A percentile compares a stretch with the other conserved stretches of the same genome.
Evolutionary conservation across 2,329 filamentous ascomycete species (phyloP).

Genomic region (Xylaria digitata): DNA sequence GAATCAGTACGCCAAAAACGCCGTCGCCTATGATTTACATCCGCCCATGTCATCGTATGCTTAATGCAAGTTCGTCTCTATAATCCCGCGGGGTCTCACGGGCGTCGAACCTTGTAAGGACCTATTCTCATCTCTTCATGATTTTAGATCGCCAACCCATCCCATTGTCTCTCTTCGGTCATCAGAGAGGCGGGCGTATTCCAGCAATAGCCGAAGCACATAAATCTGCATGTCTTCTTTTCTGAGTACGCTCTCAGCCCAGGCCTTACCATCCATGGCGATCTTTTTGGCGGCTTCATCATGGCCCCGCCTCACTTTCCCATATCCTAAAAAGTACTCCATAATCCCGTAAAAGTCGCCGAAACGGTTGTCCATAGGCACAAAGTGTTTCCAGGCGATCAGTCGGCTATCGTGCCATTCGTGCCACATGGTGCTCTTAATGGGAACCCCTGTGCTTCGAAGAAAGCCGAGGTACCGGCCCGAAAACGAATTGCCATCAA

Average conservation of each 20-base stretch:
- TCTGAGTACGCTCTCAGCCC: slow-evolving; percentile 75
- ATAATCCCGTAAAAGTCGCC: slow-evolving; percentile 78
- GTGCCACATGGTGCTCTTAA: slow-evolving; percentile 81
- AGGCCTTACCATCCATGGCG: slow-evolving; percentile 72
- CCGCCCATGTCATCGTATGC: slow-evolving; percentile 25
- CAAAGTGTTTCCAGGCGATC: slow-evolving; percentile 82
- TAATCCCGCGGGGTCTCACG: slow-evolving; percentile 16
- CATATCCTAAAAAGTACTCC: slow-evolving; percentile 77
- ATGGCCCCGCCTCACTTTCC: slow-evolving; percentile 55
- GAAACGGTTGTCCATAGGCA: slow-evolving; percentile 81
- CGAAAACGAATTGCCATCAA: slow-evolving; percentile 80
- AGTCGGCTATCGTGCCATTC: slow-evolving; percentile 85
- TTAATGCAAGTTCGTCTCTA: slow-evolving; percentile 16
- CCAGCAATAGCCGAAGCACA: slow-evolving; percentile 70
- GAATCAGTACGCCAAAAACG: slow-evolving; percentile 38
- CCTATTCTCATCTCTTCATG: slow-evolving; percentile 34
- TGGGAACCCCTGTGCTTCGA: slow-evolving; percentile 73
- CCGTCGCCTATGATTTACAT: slow-evolving; percentile 44
- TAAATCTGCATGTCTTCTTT: slow-evolving; percentile 81
- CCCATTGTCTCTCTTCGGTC: slow-evolving; percentile 65
- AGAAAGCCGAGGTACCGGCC: slow-evolving; percentile 77
- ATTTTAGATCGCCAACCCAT: slow-evolving; percentile 63
- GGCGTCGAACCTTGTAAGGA: slow-evolving; percentile 1
- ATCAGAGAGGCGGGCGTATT: slow-evolving; percentile 69
- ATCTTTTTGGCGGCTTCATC: slow-evolving; percentile 73